Base-by-base conservation (phyloP, 495 filamentous ascomycete species). In the Neurospora sp. region DNA sequence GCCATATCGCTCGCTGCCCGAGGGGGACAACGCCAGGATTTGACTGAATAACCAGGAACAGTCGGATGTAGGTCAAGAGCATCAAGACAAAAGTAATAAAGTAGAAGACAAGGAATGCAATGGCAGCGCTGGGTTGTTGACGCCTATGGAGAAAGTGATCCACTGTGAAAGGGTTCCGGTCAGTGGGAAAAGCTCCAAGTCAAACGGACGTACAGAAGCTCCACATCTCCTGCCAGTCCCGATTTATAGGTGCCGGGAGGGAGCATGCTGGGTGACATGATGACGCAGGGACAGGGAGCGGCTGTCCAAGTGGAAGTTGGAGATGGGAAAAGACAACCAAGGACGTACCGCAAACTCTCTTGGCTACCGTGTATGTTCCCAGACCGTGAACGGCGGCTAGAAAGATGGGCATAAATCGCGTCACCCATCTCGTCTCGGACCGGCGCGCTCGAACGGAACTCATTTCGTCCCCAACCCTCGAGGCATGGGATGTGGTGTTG, bases 11-110 rank as follows among this genome's bases (percentile, higher is more conserved):
- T 72, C 75, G 71, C n/a, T 81, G 82, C 3, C 90, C 89, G 14
- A 89, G 84, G 0, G 90, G 88, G 1, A 92, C 84, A 71, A 92
- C 90, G 8, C 92, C 93, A 0, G 94, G 90, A 74, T 92, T 87
- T 78, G 82, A 76, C 35, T 85, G 83, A 27, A 95, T 89, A 70
- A 87, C 88, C 71, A 88, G 84, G 70, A 91, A 75, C 18, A 94
- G 85, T 70, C 92, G 89, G 22, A 90, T 71, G 77, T 96, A 97
- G 9, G 91, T 89, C 40, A 82, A 71, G n/a, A 89, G 72, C 78
- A 93, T 87, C 40, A 89, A 82, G 2, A 91, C 73, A 39, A 97
- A 83, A 35, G 94, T 85, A 68, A 91, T 16, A 74, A 90, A 91
- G 81, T 93, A 94, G 53, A 94, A 73, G 18, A 88, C 86, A 68